A percentile compares a stretch with the other conserved stretches of the same genome.
phyloP scores from a whole-genome alignment of 352 stramenopile genomes.

The Peronospora farinosa region DNA sequence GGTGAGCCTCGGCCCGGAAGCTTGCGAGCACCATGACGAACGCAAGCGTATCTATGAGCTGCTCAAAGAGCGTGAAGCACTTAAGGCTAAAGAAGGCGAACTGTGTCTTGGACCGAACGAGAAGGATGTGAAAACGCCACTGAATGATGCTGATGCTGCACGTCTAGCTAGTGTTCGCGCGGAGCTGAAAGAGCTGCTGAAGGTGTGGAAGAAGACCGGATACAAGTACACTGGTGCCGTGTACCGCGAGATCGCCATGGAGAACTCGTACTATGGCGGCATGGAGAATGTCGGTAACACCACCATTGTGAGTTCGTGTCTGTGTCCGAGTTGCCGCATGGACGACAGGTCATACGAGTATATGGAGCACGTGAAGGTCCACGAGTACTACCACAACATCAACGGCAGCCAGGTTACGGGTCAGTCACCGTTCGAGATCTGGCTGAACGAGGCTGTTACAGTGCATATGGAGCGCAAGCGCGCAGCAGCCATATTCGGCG shows the following conservation, averaged over 20 bases:
- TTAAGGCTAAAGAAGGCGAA: slow-evolving; percentile 59
- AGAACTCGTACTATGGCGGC: slow-evolving; percentile 78
- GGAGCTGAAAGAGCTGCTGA: slow-evolving; percentile 57
- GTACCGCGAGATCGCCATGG: slow-evolving; percentile 78
- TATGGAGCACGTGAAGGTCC: slow-evolving; percentile 78
- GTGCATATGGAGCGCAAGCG: slow-evolving; percentile 79
- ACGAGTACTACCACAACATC: slow-evolving; percentile 85
- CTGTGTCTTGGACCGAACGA: slow-evolving; percentile 56
- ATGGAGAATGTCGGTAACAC: slow-evolving; percentile 84
- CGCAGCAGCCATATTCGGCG: slow-evolving; percentile 52
- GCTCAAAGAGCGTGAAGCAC: slow-evolving; percentile 51
- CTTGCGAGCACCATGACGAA: slow-evolving; percentile 61
- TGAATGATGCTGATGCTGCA: slow-evolving; percentile 37
- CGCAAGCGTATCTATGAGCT: slow-evolving; percentile 65
- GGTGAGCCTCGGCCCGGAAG: slow-evolving; percentile 63
- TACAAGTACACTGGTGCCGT: slow-evolving; percentile 81
- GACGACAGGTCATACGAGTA: slow-evolving; percentile 73
- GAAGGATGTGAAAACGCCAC: slow-evolving; percentile 36
- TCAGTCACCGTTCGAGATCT: slow-evolving; percentile 76
- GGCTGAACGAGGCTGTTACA: slow-evolving; percentile 75
- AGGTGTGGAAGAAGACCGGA: slow-evolving; percentile 69
- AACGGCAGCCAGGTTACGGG: slow-evolving; percentile 76
- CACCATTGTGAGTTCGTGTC: slow-evolving; percentile 66
- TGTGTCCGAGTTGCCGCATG: slow-evolving; percentile 71
- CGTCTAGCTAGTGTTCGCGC: slow-evolving; percentile 44